Evolutionary conservation across 2,329 filamentous ascomycete species (phyloP), one percentile per base, ranked within the genome.

Genomic region (Sphaerulina populicola): DNA sequence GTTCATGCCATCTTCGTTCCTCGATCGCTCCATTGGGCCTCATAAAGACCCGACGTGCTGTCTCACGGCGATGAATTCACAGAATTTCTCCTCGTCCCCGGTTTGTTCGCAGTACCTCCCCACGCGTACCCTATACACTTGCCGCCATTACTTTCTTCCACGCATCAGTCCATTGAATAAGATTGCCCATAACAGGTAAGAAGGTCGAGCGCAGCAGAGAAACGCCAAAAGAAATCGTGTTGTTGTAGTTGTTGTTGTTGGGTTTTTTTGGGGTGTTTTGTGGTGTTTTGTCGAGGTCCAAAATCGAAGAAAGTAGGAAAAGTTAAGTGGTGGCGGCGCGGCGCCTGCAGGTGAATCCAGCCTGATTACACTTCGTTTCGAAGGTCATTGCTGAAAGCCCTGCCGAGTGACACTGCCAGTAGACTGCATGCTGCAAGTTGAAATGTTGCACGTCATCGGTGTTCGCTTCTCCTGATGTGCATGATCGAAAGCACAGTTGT

Each of bases 391-490:
- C 60, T 58, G 52, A 65, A 65, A 64, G 49, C 64, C 63, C 66
- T 68, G 66, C 66, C 66, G 65, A 67, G 65, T 68, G 66, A 66
- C 66, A 66, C 66, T 66, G 64, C 64, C 66, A 67, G 61, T 60
- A 59, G 57, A 54, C 52, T 59, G 55, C 42, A 49, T 54, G 43
- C 52, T 56, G 55, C 52, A 49, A 49, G 35, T 38, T 33, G 27
- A 37, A 35, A 44, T 52, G 39, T 54, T 53, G 48, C 53, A 44
- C 44, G 47, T 51, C 43, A 23, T 41, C 49, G 48, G 55, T 46
- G 39, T 42, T 52, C 53, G 53, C 57, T 53, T 54, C 52, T 43
- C 55, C 50, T 18, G 18, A 18, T 42, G 14, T 44, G 58, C 55
- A 54, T 56, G 44, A 44, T 49, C 23, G 29, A 27, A 33, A 27